These are phyloP conservation scores for Globisporangium acanthophoron DNA, from an alignment of 352 stramenopile genomes.

Conservation along the genomic window DNA sequence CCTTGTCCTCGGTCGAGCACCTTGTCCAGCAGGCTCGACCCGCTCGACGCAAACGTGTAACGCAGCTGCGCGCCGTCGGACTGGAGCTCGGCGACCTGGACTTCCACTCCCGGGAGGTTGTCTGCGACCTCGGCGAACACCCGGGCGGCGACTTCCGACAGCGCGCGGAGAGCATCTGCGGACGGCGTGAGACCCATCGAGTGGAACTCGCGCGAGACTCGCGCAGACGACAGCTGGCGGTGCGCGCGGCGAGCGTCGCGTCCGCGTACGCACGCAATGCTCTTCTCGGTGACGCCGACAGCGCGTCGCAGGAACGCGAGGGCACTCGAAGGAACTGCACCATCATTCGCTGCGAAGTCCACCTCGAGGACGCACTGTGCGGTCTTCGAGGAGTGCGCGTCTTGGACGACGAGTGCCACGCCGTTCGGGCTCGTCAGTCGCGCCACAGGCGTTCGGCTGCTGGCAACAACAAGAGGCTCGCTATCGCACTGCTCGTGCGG, in stretches of 20 bases:
- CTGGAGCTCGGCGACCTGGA: conserved; percentile 57
- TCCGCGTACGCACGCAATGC: conserved; percentile 43
- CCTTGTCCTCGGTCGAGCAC: conserved; percentile 40
- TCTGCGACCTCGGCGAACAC: conserved; percentile 43
- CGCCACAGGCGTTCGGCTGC: neutral
- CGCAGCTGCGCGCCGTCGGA: conserved; percentile 29
- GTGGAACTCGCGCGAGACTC: conserved; percentile 20
- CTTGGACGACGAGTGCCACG: conserved; percentile 25
- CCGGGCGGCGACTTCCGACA: conserved; percentile 31
- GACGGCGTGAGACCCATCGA: conserved; percentile 52
- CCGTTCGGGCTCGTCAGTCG: conserved; percentile 22
- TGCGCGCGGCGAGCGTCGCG: conserved; percentile 29
- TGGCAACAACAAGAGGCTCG: neutral
- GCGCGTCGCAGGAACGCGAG: conserved; percentile 28
- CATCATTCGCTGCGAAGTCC: conserved; percentile 13
- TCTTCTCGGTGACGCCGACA: conserved; percentile 32
- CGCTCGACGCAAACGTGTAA: conserved; percentile 45
- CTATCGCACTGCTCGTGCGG: neutral
- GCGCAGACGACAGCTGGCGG: conserved; percentile 22
- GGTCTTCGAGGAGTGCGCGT: conserved; percentile 13
- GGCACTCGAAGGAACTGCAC: conserved; percentile 5
- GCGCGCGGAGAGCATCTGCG: conserved; percentile 35
- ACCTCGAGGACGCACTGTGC: conserved; percentile 45
- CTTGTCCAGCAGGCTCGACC: conserved; percentile 27
- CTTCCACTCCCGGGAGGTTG: conserved; percentile 45